Evolutionary conservation across 805 yeast species (phyloP), one percentile per base, ranked within the genome.

Genomic region (Lipomyces starkeyi): DNA sequence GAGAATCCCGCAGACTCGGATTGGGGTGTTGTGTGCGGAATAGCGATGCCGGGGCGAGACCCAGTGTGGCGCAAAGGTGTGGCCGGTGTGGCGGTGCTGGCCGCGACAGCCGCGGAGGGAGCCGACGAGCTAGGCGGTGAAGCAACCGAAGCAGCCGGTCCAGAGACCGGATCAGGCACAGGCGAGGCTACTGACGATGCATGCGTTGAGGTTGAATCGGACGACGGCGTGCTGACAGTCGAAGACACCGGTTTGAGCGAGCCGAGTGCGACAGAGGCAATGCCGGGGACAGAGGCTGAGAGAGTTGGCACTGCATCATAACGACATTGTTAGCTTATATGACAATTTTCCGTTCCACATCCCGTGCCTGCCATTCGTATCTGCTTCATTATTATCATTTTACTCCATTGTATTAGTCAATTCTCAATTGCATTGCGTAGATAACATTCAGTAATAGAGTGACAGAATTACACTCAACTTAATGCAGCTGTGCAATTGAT

Each of bases 211-310:
- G 20, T n/a, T 2, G 49, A 43, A 8, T 22, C 59, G 53, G 34
- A 59, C 59, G 43, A 54, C 47, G 66, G 54, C 59, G 47, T 35
- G 56, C 52, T 47, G 14, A 27, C 22, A 22, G 56, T 37, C 34
- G 64, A 54, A n/a, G 64, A 1, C 32, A 61, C 3, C 3, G 13
- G n/a, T 32, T 58, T 61, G 57, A 49, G 58, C 20, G 58, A 56
- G 13, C 60, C 52, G 32, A 35, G 65, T 57, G 58, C 49, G 61
- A 58, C 65, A 29, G 65, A 20, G 7, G 59, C 43, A 9, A 52
- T 27, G 58, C 49, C 65, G 35, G 61, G 65, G 6, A 58, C 43
- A 25, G 54, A 40, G 14, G 49, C 25, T 4, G 61, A 9, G 3
- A 60, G 58, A 57, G 61, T 20, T 52, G 27, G 27, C 9, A 22